Evolutionary conservation across 2,329 filamentous ascomycete species (phyloP), one percentile per base, ranked within the genome.

Genomic region (Didymella arachidicola): DNA sequence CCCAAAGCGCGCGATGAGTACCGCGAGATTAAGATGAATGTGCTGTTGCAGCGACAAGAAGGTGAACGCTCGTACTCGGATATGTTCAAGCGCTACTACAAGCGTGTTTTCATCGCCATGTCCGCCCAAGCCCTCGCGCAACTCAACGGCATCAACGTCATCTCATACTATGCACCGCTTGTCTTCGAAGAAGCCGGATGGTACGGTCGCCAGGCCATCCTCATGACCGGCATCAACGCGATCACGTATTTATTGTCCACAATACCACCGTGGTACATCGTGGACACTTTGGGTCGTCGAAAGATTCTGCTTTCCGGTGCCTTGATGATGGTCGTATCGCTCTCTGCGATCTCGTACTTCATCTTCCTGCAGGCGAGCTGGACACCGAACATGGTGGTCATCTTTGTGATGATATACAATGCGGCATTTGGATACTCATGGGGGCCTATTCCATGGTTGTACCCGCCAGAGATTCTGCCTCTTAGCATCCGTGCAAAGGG

Each of bases 331-430:
- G 86, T 91, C 41, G 80, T 97, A 56, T 92, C 95, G 2, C 84
- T 98, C 10, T 96, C 93, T 5, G 78, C 89, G 53, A 97, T 99
- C 62, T 96, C 94, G 0, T 98, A 97, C 81, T 98, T 97, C 80
- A 90, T 97, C 70, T 96, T 90, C 79, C 86, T 98, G 63, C 90
- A 97, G 70, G 86, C 97, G 18, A 79, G 78, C 43, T 83, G 84
- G 69, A 98, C 95, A 2, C 93, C 91, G 3, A 90, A 86, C 7
- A 79, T 97, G 74, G 95, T 97, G 2, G 95, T 98, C 48, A 79
- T 96, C 49, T 96, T 96, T 72, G 95, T 99, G 73, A 97, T 98
- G 90, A 89, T 97, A 48, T 99, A 98, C 81, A 99, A 99, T 72
- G 95, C 94, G 5, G 91, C 95, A 7, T 99, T 98, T 76, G 95